These are phyloP conservation scores for Evernia prunastri DNA, from an alignment of 495 filamentous ascomycete species.

Conservation along the genomic window DNA sequence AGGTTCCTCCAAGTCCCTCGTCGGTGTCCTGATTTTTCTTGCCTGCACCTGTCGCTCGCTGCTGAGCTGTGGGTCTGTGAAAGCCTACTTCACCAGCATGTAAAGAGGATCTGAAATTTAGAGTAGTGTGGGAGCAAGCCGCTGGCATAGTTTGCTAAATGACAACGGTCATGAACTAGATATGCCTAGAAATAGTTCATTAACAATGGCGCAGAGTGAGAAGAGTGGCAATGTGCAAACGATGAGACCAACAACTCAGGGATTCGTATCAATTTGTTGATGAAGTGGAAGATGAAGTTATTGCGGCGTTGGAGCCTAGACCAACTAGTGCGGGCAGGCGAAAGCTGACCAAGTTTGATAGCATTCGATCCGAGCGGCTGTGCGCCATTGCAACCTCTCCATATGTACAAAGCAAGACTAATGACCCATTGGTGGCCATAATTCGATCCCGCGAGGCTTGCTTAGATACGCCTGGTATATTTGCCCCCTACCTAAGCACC, in stretches of 20 bases:
- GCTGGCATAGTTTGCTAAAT: background rate
- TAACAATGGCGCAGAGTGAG: background rate
- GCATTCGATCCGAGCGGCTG: background rate
- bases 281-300: background rate
- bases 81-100: constrained; percentile 16
- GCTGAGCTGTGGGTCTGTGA: constrained; percentile 2
- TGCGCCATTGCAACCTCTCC: background rate
- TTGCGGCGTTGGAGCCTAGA: constrained; percentile 2
- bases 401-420: background rate
- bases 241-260: background rate
- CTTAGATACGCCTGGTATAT: background rate
- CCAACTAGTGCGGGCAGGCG: background rate
- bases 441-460: background rate
- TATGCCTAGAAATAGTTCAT: too few relatives aligned
- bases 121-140: background rate
- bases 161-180: background rate
- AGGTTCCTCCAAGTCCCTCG: constrained; percentile 26
- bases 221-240: background rate
- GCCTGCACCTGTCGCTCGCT: constrained; percentile 15
- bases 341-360: background rate
- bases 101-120: background rate
- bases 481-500: background rate
- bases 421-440: background rate
- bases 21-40: background rate
- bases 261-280: background rate